Base-by-base conservation (phyloP, 148 eudicot species). In the Simmondsia chinensis region DNA sequence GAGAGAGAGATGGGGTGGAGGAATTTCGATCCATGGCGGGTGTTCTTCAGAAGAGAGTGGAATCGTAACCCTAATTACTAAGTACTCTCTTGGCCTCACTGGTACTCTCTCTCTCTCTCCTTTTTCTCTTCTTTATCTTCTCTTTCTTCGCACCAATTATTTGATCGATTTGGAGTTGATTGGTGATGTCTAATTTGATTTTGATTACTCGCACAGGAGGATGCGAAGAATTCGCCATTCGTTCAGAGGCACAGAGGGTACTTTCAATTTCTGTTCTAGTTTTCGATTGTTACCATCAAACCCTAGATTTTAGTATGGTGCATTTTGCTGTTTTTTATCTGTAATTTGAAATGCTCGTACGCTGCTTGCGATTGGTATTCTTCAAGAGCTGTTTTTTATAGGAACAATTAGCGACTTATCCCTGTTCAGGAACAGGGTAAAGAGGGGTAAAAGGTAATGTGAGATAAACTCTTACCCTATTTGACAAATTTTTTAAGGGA, bases 221-320 rank as follows among this genome's bases (percentile, higher is more conserved):
- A 77, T 17, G 75, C 73, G 14, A 70, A 73, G 65, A 69, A 77
- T 44, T 77, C 83, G 6, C 34, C 38, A 0, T 77, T 77, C 48
- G 83, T 59, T 20, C 79, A 77, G 73, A 73, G 79, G 71, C 83
- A 77, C 57, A 72, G 61, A 47, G 52, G 55, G 73, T 68, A 28
- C n/a, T n/a, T n/a, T n/a, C n/a, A n/a, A n/a, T n/a, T n/a, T n/a
- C n/a, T n/a, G n/a, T n/a, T n/a, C n/a, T n/a, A n/a, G n/a, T n/a
- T n/a, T n/a, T n/a, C n/a, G n/a, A n/a, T n/a, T n/a, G n/a, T n/a
- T n/a, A n/a, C n/a, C n/a, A n/a, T n/a, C n/a, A n/a, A n/a, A n/a
- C n/a, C n/a, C n/a, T n/a, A n/a, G n/a, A n/a, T n/a, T n/a, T n/a
- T n/a, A n/a, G n/a, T n/a, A n/a, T n/a, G n/a, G n/a, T n/a, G n/a